Percentiles rank a stretch among this genome's conserved stretches.
These are phyloP conservation scores for Punctularia strigosozonata DNA, from an alignment of 768 basidiomycete species.

Conservation along the genomic window DNA sequence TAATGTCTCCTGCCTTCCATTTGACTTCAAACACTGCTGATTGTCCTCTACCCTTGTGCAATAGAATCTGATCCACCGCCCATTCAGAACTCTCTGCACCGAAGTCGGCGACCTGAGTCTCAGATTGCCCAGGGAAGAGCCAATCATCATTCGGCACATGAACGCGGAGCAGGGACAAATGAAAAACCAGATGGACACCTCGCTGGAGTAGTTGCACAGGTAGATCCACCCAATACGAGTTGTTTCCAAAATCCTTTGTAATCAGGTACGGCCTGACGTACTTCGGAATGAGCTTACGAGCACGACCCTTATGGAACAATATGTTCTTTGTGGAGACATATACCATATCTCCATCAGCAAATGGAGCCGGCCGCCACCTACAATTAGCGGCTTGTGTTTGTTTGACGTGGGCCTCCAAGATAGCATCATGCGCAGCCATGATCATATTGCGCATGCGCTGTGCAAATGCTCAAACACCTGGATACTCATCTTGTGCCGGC, in stretches of 20 bases:
- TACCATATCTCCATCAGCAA: conserved; percentile 15
- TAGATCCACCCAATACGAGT: conserved; percentile 14
- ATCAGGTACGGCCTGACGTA: conserved; percentile 22
- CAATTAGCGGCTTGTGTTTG: conserved; percentile 16
- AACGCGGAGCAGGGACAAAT: conserved; percentile 15
- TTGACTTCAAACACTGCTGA: not conserved
- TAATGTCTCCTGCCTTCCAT: not conserved
- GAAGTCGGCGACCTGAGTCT: not conserved
- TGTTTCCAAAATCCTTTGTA: conserved; percentile 7
- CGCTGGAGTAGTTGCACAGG: conserved; percentile 11
- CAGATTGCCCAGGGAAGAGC: conserved; percentile 12
- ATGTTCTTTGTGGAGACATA: conserved; percentile 25
- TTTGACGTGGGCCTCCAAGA: conserved; percentile 15
- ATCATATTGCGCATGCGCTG: not conserved
- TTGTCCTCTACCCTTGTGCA: not conserved
- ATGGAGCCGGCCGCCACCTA: conserved; percentile 10
- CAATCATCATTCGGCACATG: conserved; percentile 21
- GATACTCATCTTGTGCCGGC: conserved; percentile 4
- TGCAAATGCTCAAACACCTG: not conserved
- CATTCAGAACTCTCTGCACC: not conserved
- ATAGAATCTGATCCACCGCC: not conserved
- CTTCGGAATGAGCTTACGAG: conserved; percentile 23
- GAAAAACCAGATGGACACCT: conserved; percentile 19
- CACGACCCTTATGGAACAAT: conserved; percentile 16
- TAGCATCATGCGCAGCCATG: conserved; percentile 14